These are phyloP conservation scores for Anisogramma anomala DNA, from an alignment of 2,329 filamentous ascomycete genomes.

Conservation along the genomic window DNA sequence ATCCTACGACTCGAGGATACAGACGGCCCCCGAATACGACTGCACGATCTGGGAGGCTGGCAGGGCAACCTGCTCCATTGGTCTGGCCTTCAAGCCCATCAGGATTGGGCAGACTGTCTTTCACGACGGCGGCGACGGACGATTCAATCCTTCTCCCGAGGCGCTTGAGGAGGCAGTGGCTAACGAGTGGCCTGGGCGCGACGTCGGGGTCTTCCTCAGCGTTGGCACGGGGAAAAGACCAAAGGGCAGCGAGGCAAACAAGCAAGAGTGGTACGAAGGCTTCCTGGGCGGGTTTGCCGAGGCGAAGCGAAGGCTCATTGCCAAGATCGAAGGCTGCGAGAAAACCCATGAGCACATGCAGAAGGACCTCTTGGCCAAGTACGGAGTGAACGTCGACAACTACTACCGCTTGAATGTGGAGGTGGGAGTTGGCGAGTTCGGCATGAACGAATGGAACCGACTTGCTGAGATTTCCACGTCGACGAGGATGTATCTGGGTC, in stretches of 20 bases:
- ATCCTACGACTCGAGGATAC: conserved; percentile 90
- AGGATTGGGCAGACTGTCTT: conserved; percentile 88
- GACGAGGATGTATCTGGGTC: conserved; percentile 71
- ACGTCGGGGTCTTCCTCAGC: conserved; percentile 84
- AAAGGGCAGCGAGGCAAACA: conserved; percentile 51
- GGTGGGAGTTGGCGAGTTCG: conserved; percentile 89
- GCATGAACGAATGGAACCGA: conserved; percentile 96
- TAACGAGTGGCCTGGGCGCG: conserved; percentile 91
- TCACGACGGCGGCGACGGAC: conserved; percentile 82
- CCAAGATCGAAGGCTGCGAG: conserved; percentile 94
- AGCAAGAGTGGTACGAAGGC: conserved; percentile 83
- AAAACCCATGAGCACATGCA: conserved; percentile 79
- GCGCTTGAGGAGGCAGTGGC: conserved; percentile 80
- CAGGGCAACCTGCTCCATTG: conserved; percentile 82
- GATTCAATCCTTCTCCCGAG: conserved; percentile 80
- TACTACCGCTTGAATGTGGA: conserved; percentile 98
- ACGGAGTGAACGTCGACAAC: conserved; percentile 69
- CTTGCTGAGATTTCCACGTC: conserved; percentile 91
- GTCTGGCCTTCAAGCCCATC: conserved; percentile 90
- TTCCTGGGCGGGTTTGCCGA: conserved; percentile 91
- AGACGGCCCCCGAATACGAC: conserved; percentile 80
- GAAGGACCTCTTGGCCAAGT: conserved; percentile 63
- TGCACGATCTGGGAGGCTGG: conserved; percentile 97
- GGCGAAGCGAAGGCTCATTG: conserved; percentile 68
- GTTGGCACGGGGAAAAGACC: conserved; percentile 85